Base-by-base conservation (phyloP, 495 filamentous ascomycete genomes). In the Aspergillus nanangensis region DNA sequence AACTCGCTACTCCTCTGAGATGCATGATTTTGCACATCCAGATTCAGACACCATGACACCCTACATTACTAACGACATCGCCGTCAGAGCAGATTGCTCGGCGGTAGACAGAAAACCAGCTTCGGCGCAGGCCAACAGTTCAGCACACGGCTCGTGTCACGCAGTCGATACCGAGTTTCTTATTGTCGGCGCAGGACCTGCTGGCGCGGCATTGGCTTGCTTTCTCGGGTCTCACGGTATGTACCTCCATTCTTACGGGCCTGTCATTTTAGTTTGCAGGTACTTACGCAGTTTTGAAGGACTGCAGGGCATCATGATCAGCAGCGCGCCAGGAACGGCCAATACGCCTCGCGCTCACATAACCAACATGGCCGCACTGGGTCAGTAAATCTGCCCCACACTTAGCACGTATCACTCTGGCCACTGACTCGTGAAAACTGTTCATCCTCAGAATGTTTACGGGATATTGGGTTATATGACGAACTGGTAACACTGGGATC, bases 141-240 rank as follows among this genome's bases (percentile, higher is more conserved):
- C 27, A 31, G 27, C 27, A n/a, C n/a, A n/a, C 27, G 27, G 13
- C 27, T 31, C 27, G 27, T 31, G 27, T 78, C 27, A 31, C 27
- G 27, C 27, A 64, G 38, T 62, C 59, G 53, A 80, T 72, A 77
- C 70, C 8, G 67, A 76, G 47, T 62, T 72, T 32, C 55, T 82
- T n/a, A 75, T 82, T 19, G 61, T 79, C 7, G 78, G 78, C 17
- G 65, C 76, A 27, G 78, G 78, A 0, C 78, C 78, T 8, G 77
- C 78, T 2, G 78, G 78, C 1, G 77, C 75, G 15, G 54, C 69
- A 0, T 52, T 82, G 18, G 78, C 77, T 20, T 76, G 74, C 45
- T 80, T 81, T 44, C 70, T 81, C 5, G 66, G 68, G 8, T 58
- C 62, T 15, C 65, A 81, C 65, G 74, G 74, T 72, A 59, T 18